A percentile compares a stretch with the other conserved stretches of the same genome.
These are phyloP conservation scores for Scheffersomyces titani DNA, from an alignment of 1,139 yeast genomes.

Conservation along the genomic window DNA sequence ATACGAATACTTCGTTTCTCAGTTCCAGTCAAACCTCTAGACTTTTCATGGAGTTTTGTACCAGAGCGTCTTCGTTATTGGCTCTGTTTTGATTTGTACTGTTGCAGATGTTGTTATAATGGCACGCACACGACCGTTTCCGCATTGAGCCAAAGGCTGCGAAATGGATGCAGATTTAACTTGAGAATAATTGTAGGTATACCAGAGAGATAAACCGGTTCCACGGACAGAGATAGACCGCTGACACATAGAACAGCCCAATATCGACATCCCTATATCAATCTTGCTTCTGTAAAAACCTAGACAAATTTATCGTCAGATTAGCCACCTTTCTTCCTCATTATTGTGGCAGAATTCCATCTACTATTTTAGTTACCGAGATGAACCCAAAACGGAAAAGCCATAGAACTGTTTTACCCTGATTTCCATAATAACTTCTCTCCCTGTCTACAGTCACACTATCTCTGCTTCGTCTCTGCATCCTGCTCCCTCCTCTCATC, in stretches of 20 bases:
- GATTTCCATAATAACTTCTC: neutral
- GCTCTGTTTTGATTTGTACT: conserved; percentile 4
- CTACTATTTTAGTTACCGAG: neutral
- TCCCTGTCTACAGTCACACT: neutral
- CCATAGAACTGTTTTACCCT: neutral
- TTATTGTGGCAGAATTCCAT: neutral
- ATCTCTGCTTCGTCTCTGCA: neutral
- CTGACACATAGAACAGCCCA: no score
- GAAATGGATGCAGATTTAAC: neutral
- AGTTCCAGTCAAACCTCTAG: neutral
- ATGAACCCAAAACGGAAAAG: neutral
- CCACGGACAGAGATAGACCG: neutral
- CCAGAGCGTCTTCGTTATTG: conserved; percentile 10
- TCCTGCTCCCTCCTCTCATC: neutral
- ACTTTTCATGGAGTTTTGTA: conserved; percentile 8
- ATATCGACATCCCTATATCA: no score
- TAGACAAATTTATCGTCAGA: neutral
- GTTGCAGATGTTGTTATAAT: conserved; percentile 3
- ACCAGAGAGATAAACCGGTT: neutral
- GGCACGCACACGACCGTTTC: conserved; percentile 9
- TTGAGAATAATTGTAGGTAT: neutral
- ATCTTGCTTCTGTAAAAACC: neutral
- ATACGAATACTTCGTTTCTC: neutral
- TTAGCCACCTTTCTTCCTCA: neutral
- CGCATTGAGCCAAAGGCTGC: conserved; percentile 2